A percentile compares a stretch with the other conserved stretches of the same genome.
Evolutionary conservation across 306 rosid species (phyloP).

Genomic region (Coriaria nepalensis): DNA sequence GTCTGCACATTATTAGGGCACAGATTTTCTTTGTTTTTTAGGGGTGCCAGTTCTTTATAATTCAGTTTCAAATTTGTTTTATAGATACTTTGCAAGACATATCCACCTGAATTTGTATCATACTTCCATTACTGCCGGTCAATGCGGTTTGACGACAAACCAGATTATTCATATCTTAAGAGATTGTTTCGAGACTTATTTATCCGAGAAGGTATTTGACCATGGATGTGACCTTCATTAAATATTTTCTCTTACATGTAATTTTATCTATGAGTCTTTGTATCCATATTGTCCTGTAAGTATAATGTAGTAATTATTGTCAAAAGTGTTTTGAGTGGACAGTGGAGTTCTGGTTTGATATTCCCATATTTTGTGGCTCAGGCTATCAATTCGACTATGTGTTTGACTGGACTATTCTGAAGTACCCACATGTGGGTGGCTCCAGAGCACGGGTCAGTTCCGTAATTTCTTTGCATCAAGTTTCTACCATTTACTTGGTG

Average conservation of each 20-base stretch:
- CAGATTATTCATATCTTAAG: conserved; percentile 93
- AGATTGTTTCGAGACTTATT: conserved; percentile 90
- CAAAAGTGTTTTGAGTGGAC: too few species aligned
- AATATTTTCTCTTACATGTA: too few species aligned
- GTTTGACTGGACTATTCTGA: conserved; percentile 71
- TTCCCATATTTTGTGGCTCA: neutral
- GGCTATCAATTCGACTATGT: conserved; percentile 42
- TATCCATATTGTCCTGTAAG: too few species aligned
- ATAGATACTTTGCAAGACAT: conserved; percentile 86
- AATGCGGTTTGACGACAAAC: conserved; percentile 95
- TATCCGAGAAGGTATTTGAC: conserved; percentile 71
- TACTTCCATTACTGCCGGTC: conserved; percentile 95
- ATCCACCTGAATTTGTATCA: conserved; percentile 89
- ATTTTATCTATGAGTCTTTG: too few species aligned
- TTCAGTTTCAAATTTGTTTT: conserved; percentile 18
- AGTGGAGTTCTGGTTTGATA: too few species aligned
- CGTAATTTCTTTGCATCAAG: neutral
- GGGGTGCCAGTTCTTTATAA: conserved; percentile 2
- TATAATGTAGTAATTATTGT: too few species aligned
- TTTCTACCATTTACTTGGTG: conserved; percentile 6
- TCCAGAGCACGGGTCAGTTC: conserved; percentile 57
- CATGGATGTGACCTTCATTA: too few species aligned
- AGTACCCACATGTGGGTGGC: conserved; percentile 47
- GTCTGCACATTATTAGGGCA: too few species aligned
- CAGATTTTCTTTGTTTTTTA: neutral